Conservation (phyloP, 2,329 filamentous ascomycete genomes). For the Cladobotryum protrusum region DNA sequence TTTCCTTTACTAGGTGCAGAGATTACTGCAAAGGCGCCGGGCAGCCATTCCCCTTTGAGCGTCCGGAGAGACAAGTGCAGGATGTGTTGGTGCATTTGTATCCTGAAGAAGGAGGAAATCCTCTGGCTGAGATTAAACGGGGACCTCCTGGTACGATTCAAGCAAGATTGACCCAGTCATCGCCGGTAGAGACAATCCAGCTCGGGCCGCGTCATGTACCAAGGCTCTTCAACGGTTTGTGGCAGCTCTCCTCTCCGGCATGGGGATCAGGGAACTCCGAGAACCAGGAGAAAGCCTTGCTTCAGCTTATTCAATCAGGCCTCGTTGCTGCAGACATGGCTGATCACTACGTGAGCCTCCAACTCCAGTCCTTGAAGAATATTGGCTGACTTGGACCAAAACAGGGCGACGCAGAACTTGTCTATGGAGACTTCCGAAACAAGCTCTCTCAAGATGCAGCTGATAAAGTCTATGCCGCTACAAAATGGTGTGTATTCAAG, state of each 20-base stretch:
- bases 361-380: neutral
- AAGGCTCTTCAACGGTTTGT: conserved; percentile 25
- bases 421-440: conserved; percentile 30
- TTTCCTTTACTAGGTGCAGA: conserved; percentile 17
- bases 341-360: conserved; percentile 39
- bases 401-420: conserved; percentile 39
- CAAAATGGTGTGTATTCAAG: conserved; percentile 26
- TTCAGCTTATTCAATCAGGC: conserved; percentile 13
- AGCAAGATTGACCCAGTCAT: neutral
- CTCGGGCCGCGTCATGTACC: conserved; percentile 18
- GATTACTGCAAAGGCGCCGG: conserved; percentile 11
- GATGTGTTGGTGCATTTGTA: conserved; percentile 23
- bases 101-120: conserved; percentile 10
- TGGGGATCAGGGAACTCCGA: conserved; percentile 20
- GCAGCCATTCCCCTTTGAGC: conserved; percentile 17
- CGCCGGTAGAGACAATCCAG: conserved; percentile 17
- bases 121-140: neutral
- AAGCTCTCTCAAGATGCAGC: conserved; percentile 2
- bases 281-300: conserved; percentile 15
- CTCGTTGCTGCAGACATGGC: conserved; percentile 42
- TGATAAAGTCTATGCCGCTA: conserved; percentile 18
- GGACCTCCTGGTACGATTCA: neutral
- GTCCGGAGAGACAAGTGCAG: conserved; percentile 24
- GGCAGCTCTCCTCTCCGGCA: conserved; percentile 26
- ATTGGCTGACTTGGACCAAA: neutral